Evolutionary conservation across 768 basidiomycete species (phyloP).

Genomic region (Hydnomerulius pinastri): DNA sequence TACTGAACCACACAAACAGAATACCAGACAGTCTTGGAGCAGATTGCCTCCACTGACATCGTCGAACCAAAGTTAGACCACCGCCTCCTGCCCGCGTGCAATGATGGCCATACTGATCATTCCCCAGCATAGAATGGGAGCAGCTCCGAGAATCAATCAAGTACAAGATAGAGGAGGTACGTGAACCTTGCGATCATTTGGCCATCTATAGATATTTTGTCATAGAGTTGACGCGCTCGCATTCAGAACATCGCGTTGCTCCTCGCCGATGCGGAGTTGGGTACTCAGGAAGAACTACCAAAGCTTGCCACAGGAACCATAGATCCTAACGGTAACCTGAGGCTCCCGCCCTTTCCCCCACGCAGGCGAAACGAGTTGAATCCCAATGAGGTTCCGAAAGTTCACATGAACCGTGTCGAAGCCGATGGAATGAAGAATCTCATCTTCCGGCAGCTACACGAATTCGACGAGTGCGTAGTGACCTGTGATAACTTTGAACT

Average conservation of each 20-base stretch:
- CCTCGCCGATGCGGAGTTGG: slow-evolving; percentile 38
- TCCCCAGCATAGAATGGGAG: slow-evolving; percentile 65
- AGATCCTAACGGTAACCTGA: slow-evolving; percentile 56
- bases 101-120: slow-evolving; percentile 13
- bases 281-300: slow-evolving; percentile 42
- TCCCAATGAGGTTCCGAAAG: slow-evolving; percentile 55
- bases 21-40: slow-evolving; percentile 57
- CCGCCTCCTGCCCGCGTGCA: background rate
- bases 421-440: slow-evolving; percentile 54
- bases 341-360: slow-evolving; percentile 72
- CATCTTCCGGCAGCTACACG: slow-evolving; percentile 67
- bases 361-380: slow-evolving; percentile 52
- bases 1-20: slow-evolving; percentile 40
- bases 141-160: slow-evolving; percentile 72
- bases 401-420: slow-evolving; percentile 61
- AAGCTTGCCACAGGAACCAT: slow-evolving; percentile 34
- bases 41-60: slow-evolving; percentile 64
- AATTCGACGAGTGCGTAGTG: slow-evolving; percentile 67
- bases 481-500: background rate
- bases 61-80: slow-evolving; percentile 50
- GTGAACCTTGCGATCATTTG: background rate
- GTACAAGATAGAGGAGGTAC: slow-evolving; percentile 66
- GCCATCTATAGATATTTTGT: background rate
- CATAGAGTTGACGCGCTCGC: background rate
- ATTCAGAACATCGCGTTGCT: slow-evolving; percentile 53